Evolutionary conservation across 208 protist species (phyloP).

Genomic region (Leishmania lainsoni): DNA sequence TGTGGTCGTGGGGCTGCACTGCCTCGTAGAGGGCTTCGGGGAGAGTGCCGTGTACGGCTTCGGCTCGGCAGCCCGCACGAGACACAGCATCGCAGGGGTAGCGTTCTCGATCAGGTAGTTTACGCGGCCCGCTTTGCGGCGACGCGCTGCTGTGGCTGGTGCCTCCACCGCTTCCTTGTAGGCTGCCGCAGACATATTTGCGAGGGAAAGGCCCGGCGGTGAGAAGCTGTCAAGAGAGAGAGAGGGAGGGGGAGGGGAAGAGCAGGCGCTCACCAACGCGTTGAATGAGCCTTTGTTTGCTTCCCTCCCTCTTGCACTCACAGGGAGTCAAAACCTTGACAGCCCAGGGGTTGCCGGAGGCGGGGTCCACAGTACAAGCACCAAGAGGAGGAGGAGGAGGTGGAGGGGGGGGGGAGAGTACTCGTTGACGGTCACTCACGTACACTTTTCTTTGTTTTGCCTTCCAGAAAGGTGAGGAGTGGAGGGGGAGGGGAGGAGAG

Average conservation of each 20-base stretch:
- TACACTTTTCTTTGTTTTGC: not conserved
- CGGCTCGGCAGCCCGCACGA: constrained; percentile 55
- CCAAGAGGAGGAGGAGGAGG: not conserved
- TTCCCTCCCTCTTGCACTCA: constrained; percentile 1
- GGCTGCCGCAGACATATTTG: constrained; percentile 8
- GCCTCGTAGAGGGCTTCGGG: constrained; percentile 43
- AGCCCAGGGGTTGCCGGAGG: not conserved
- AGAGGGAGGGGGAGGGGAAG: not conserved
- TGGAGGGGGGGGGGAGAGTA: not conserved
- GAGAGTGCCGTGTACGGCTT: constrained; percentile 66
- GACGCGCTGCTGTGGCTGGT: constrained; percentile 17
- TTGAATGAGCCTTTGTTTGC: not conserved
- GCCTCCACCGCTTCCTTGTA: constrained; percentile 19
- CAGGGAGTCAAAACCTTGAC: not conserved
- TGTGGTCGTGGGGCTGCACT: constrained; percentile 60
- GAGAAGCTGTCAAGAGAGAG: not conserved
- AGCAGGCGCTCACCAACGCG: not conserved
- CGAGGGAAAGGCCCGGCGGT: too few relatives aligned
- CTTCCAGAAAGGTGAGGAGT: not conserved
- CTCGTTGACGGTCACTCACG: not conserved
- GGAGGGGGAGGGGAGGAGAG: not conserved
- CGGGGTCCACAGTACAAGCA: not conserved
- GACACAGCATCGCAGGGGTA: constrained; percentile 64
- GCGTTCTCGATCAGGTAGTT: constrained; percentile 72
- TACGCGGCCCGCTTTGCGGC: constrained; percentile 22